These are phyloP conservation scores for Nemania bipapillata DNA, from an alignment of 2,329 filamentous ascomycete species.

Conservation along the genomic window DNA sequence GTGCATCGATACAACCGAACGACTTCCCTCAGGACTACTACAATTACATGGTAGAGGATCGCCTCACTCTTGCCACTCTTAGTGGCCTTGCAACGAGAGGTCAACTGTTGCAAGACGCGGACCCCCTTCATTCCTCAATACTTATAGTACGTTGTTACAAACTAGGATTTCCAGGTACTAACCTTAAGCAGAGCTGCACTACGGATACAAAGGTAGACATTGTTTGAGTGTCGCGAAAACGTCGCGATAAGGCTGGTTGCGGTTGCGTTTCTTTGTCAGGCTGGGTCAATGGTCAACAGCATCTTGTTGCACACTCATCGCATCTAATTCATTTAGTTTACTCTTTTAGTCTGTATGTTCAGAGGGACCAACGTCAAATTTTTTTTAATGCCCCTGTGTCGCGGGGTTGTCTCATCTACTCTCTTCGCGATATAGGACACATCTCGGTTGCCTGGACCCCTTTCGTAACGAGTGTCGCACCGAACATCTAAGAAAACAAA, in stretches of 20 bases:
- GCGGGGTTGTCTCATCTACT: background rate
- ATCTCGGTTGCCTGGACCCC: background rate
- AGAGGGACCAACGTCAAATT: background rate
- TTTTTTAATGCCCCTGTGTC: background rate
- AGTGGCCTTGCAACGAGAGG: no score
- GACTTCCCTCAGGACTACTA: no score
- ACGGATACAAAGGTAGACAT: slow-evolving; percentile 10
- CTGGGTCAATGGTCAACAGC: background rate
- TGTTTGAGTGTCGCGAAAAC: slow-evolving; percentile 1
- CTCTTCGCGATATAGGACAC: background rate
- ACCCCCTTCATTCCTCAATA: no score
- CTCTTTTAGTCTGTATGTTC: background rate
- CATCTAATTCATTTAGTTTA: background rate
- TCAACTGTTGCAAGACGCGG: no score
- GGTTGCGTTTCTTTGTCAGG: slow-evolving; percentile 15
- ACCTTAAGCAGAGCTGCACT: background rate
- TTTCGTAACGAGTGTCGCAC: no score
- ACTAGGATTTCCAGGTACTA: background rate
- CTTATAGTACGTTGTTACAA: no score
- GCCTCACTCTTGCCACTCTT: no score
- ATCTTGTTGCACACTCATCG: background rate
- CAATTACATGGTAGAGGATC: no score
- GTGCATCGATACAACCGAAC: no score
- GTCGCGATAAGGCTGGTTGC: slow-evolving; percentile 19
- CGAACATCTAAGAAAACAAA: no score